These are phyloP conservation scores for Nigrospora oryzae DNA, from an alignment of 2,329 filamentous ascomycete genomes.

Conservation along the genomic window DNA sequence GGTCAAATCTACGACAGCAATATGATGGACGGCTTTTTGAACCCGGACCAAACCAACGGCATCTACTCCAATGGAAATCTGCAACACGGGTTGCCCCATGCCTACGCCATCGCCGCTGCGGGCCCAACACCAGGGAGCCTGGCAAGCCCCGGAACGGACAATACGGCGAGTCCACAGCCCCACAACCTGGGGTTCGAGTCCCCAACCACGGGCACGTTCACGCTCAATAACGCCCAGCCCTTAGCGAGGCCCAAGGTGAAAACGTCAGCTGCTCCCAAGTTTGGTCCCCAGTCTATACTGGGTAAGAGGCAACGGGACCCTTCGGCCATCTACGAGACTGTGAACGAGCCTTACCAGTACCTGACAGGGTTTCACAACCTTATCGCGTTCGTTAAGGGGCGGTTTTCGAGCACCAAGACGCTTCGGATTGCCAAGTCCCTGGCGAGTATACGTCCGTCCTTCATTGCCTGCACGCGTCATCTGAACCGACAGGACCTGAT, in stretches of 20 bases:
- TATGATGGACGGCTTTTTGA: slow-evolving; percentile 44
- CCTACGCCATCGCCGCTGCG: slow-evolving; percentile 55
- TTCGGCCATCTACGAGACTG: slow-evolving; percentile 77
- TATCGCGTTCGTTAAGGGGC: slow-evolving; percentile 68
- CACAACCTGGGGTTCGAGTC: slow-evolving; percentile 48
- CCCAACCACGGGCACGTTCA: slow-evolving; percentile 31
- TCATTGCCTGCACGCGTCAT: slow-evolving; percentile 87
- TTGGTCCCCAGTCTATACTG: slow-evolving; percentile 40
- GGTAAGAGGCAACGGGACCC: slow-evolving; percentile 61
- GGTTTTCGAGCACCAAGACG: slow-evolving; percentile 70
- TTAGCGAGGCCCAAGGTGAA: slow-evolving; percentile 28
- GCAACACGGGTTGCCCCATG: slow-evolving; percentile 55
- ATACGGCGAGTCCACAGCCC: slow-evolving; percentile 50
- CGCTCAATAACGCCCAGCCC: slow-evolving; percentile 17
- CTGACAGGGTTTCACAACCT: slow-evolving; percentile 84
- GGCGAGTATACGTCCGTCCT: slow-evolving; percentile 82
- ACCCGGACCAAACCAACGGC: slow-evolving; percentile 37
- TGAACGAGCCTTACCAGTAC: slow-evolving; percentile 88
- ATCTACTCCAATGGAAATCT: slow-evolving; percentile 49
- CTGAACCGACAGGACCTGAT: slow-evolving; percentile 82
- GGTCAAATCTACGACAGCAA: slow-evolving; percentile 41
- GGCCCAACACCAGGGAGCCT: slow-evolving; percentile 43
- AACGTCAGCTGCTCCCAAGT: slow-evolving; percentile 27
- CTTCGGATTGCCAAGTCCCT: slow-evolving; percentile 80
- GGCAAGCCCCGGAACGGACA: slow-evolving; percentile 56